phyloP scores from a whole-genome alignment of 805 yeast genomes.

The Candida boleticola region DNA sequence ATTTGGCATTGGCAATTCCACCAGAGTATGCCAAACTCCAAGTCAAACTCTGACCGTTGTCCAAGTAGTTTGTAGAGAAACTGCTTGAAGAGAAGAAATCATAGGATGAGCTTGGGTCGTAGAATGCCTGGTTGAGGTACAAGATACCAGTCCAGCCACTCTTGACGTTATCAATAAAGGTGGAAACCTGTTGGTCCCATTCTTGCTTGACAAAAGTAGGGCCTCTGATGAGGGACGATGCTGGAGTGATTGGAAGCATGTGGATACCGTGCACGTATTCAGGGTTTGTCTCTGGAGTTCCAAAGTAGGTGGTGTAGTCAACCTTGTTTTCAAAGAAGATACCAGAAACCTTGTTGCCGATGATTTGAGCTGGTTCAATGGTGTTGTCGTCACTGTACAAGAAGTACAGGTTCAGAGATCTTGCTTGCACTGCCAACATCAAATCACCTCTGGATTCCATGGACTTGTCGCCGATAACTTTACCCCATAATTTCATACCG shows the following conservation, averaged over 20 bases:
- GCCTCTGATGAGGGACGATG: constrained; percentile 59
- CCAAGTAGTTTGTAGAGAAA: constrained; percentile 40
- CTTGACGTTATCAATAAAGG: constrained; percentile 44
- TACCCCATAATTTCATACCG: constrained; percentile 69
- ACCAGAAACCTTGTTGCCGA: constrained; percentile 67
- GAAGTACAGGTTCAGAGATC: constrained; percentile 55
- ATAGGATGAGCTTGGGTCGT: constrained; percentile 63
- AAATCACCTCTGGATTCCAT: constrained; percentile 58
- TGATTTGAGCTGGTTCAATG: constrained; percentile 51
- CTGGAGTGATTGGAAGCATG: constrained; percentile 70
- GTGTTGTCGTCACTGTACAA: constrained; percentile 50
- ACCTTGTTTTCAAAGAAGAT: constrained; percentile 70
- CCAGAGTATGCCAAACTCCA: constrained; percentile 63
- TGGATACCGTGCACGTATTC: constrained; percentile 79
- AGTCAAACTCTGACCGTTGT: constrained; percentile 61
- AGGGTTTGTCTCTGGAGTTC: constrained; percentile 33
- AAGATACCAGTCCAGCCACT: constrained; percentile 77
- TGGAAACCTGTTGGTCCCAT: constrained; percentile 51
- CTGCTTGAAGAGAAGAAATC: constrained; percentile 46
- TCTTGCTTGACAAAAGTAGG: constrained; percentile 57
- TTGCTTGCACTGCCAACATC: constrained; percentile 58
- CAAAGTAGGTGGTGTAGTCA: constrained; percentile 74
- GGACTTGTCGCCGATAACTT: constrained; percentile 53
- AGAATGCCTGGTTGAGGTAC: constrained; percentile 70
- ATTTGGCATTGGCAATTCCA: constrained; percentile 33